Evolutionary conservation across 371 early-diverging fungal genomes (phyloP).

Genomic region (Lichtheimia ramosa): DNA sequence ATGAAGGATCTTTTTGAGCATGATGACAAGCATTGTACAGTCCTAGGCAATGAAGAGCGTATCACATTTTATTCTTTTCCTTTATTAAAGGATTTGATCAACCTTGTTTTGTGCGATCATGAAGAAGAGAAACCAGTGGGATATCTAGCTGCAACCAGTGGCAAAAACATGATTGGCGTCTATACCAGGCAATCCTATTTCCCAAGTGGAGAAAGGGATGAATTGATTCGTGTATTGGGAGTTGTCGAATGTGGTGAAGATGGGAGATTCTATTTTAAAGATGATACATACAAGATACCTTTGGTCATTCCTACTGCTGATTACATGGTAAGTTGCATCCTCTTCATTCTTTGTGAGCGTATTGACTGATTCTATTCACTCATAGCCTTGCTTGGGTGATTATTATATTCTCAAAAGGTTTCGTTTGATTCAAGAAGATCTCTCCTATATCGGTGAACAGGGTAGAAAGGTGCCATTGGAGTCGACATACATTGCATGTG

Average conservation of each 20-base stretch:
- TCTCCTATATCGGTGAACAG: conserved; percentile 9
- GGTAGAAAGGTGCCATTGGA: conserved; percentile 1
- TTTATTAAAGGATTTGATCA: neutral
- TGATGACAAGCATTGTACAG: conserved; percentile 5
- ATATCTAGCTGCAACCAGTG: neutral
- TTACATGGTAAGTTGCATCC: neutral
- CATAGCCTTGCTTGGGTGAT: conserved; percentile 5
- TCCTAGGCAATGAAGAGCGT: neutral
- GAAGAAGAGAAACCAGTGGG: neutral
- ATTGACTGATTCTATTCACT: neutral
- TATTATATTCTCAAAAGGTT: conserved; percentile 12
- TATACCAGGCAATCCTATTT: neutral
- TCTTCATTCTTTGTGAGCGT: neutral
- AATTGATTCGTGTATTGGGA: neutral
- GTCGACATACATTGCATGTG: conserved; percentile 12
- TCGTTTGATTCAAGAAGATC: conserved; percentile 13
- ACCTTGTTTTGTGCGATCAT: neutral
- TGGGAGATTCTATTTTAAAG: conserved; percentile 12
- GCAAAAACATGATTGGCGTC: neutral
- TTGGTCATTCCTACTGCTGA: conserved; percentile 2
- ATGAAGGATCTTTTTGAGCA: conserved; percentile 9
- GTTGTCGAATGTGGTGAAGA: conserved; percentile 1
- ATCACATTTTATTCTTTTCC: neutral
- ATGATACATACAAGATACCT: conserved; percentile 8
- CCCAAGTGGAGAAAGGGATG: too few species aligned